These are phyloP conservation scores for Pseudogymnoascus sp. DNA, from an alignment of 2,329 filamentous ascomycete species.

Conservation along the genomic window DNA sequence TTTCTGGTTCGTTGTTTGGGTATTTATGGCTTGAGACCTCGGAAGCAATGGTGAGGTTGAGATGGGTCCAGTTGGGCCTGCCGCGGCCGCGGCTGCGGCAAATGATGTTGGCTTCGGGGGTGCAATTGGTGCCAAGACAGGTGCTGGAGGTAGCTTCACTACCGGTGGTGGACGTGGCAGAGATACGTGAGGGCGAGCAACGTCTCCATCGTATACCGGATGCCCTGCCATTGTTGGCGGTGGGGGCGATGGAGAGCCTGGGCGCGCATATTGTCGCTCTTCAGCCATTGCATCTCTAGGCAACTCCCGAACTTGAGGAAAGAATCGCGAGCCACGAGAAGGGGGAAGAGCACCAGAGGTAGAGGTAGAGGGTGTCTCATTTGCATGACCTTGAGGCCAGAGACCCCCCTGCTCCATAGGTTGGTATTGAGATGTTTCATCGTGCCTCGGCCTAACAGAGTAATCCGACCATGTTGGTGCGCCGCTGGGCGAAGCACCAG, in stretches of 20 bases:
- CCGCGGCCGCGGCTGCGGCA: constrained; percentile 32
- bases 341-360: constrained; percentile 32
- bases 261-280: constrained; percentile 31
- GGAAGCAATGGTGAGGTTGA: constrained; percentile 14
- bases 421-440: not conserved
- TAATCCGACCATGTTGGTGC: constrained; percentile 2
- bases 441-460: constrained; percentile 3
- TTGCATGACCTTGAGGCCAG: not conserved
- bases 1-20: constrained; percentile 31
- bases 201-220: constrained; percentile 62
- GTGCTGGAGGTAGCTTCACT: constrained; percentile 67
- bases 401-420: not conserved
- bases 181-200: constrained; percentile 56
- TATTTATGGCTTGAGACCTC: constrained; percentile 23
- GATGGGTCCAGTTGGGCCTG: constrained; percentile 18
- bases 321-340: constrained; percentile 50
- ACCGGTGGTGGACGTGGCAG: constrained; percentile 63
- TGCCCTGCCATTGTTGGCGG: constrained; percentile 63
- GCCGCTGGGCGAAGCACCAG: not conserved
- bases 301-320: constrained; percentile 36
- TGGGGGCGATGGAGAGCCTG: constrained; percentile 56
- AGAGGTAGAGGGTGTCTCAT: not conserved
- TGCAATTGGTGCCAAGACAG: constrained; percentile 33
- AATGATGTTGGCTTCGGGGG: constrained; percentile 37
- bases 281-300: constrained; percentile 39